Evolutionary conservation across 2,329 filamentous ascomycete species (phyloP).

Genomic region (Xylaria sp.): DNA sequence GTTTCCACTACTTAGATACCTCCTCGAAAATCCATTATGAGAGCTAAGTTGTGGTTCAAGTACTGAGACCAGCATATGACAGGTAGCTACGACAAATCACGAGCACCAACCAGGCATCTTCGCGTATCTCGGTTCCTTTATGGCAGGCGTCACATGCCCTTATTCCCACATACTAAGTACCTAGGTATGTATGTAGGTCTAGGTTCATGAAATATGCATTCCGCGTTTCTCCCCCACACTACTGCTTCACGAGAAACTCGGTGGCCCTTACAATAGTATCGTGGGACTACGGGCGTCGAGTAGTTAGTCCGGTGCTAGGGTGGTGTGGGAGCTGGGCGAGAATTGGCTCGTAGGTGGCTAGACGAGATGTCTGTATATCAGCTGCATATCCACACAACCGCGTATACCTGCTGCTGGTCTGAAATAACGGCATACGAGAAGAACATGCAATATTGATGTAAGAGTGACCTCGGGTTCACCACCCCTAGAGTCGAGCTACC

Average conservation of each 20-base stretch:
- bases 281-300: too few relatives aligned
- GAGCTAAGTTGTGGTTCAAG: background rate
- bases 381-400: background rate
- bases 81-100: background rate
- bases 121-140: background rate
- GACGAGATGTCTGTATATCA: background rate
- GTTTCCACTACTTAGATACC: background rate
- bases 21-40: too few relatives aligned
- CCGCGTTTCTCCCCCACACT: background rate
- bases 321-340: background rate
- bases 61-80: constrained; percentile 5
- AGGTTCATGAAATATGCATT: background rate
- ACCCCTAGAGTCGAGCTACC: background rate
- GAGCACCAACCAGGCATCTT: background rate
- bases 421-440: background rate
- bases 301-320: background rate
- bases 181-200: too few relatives aligned
- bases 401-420: background rate
- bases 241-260: background rate
- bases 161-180: too few relatives aligned
- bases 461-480: too few relatives aligned
- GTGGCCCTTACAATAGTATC: too few relatives aligned
- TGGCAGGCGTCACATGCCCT: background rate
- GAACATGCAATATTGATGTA: too few relatives aligned
- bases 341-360: background rate